Evolutionary conservation across 2,329 filamentous ascomycete genomes (phyloP), one percentile per base, ranked within the genome.

Genomic region (Annulohypoxylon truncatum): DNA sequence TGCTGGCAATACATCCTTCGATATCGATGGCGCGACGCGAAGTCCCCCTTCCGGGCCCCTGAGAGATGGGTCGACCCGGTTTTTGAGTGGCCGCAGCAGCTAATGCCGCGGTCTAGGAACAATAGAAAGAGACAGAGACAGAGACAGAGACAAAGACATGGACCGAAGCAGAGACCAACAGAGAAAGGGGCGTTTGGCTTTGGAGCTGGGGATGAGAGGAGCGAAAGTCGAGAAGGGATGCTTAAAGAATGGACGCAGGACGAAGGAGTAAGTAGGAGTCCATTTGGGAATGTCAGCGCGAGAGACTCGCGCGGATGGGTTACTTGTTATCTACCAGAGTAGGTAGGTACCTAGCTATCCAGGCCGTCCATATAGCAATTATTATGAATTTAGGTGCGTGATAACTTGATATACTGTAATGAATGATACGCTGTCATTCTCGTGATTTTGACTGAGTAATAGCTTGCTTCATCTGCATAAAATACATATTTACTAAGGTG

Each of bases 1-100:
- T 72, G 62, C 58, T 73, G 70, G 72, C 67, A 69, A 22, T 57
- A 63, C 52, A 70, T 73, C 31, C 33, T 71, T 0, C 33, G 52
- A n/a, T 29, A 38, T 12, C 47, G 56, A 22, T 9, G 15, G 31
- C 13, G 33, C 29, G 24, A 13, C 44, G n/a, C 10, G 44, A 33
- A 15, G 18, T 33, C 48, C 8, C 53, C 52, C 31, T 42, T 33
- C 22, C 26, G 40, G 1, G 13, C 48, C 20, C 26, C 47, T 15
- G 56, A 61, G 53, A 56, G 61, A 22, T 67, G 65, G 65, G 48
- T 64, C 24, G 61, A 61, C 6, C 65, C 61, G 9, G 65, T 59
- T 13, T 67, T 58, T 24, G 61, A 67, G 48, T 65, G 65, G 65
- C 61, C 65, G 29, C 61, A 61, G 42, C 61, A 61, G 53, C 47